phyloP scores from a whole-genome alignment of 2,329 filamentous ascomycete species.

The Fusarium compactum region DNA sequence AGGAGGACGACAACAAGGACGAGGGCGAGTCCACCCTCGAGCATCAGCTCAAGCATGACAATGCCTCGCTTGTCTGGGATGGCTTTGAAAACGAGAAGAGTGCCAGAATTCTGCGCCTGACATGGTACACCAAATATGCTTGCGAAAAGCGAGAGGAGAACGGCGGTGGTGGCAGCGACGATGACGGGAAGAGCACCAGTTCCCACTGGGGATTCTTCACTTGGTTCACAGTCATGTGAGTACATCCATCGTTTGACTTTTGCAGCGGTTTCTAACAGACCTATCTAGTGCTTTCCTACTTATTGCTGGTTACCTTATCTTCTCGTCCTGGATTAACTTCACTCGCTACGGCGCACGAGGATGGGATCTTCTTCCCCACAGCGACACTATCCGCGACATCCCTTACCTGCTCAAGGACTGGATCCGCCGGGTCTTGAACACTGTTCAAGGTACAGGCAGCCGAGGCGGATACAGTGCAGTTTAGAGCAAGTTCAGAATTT shows the following conservation, averaged over 20 bases:
- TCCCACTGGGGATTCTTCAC: constrained; percentile 94
- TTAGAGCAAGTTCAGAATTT: constrained; percentile 56
- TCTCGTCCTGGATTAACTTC: constrained; percentile 99
- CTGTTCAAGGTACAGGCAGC: constrained; percentile 83
- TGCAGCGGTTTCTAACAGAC: constrained; percentile 38
- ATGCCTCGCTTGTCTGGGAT: constrained; percentile 78
- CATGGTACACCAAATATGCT: constrained; percentile 89
- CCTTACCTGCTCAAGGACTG: constrained; percentile 95
- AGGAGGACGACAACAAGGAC: constrained; percentile 53
- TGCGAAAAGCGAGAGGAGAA: constrained; percentile 71
- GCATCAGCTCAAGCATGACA: constrained; percentile 65
- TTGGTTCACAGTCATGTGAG: constrained; percentile 94
- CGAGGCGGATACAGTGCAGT: constrained; percentile 96
- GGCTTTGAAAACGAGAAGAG: constrained; percentile 74
- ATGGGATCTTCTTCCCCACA: constrained; percentile 94
- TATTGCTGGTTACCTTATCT: constrained; percentile 91
- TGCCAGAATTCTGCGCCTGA: constrained; percentile 74
- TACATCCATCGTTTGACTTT: constrained; percentile 34
- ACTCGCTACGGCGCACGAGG: constrained; percentile 94
- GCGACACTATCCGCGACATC: constrained; percentile 90
- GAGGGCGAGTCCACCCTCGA: constrained; percentile 59
- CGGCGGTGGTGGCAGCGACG: constrained; percentile 51
- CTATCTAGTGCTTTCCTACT: constrained; percentile 81
- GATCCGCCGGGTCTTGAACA: constrained; percentile 81
- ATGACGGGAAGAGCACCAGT: constrained; percentile 59